Percentiles rank a stretch among this genome's conserved stretches.
Conservation (phyloP, 2,329 filamentous ascomycete genomes). For the Xylaria digitata region DNA sequence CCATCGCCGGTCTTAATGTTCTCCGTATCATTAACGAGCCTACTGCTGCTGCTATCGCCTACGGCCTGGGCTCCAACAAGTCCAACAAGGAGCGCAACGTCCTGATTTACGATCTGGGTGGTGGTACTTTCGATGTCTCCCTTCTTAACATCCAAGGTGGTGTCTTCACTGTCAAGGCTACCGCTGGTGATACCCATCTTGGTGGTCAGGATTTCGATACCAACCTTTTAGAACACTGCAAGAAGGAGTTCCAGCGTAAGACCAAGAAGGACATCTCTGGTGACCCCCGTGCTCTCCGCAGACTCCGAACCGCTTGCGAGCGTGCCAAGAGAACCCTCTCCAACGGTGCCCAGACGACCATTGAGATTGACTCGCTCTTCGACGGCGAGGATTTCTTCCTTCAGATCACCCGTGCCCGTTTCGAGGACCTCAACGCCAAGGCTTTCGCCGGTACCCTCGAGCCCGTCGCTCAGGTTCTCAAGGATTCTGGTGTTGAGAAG, state of each 20-base stretch:
- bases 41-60: conserved; percentile 96
- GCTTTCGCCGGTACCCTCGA: conserved; percentile 93
- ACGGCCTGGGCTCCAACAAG: conserved; percentile 95
- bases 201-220: conserved; percentile 98
- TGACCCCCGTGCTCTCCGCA: conserved; percentile 93
- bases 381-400: conserved; percentile 98
- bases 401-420: conserved; percentile 97
- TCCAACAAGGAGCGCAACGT: conserved; percentile 98
- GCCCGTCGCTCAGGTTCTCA: conserved; percentile 95
- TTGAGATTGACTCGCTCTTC: conserved; percentile 98
- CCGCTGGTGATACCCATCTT: conserved; percentile 95
- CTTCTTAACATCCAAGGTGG: conserved; percentile 98
- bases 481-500: conserved; percentile 92
- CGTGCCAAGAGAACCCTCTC: conserved; percentile 99
- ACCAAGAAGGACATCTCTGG: conserved; percentile 66
- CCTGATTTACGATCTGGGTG: conserved; percentile 99
- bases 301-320: conserved; percentile 97
- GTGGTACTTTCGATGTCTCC: conserved; percentile 99
- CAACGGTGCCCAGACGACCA: conserved; percentile 95
- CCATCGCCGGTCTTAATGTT: conserved; percentile 96
- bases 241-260: conserved; percentile 90
- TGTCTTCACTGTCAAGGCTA: conserved; percentile 99
- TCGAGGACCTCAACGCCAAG: conserved; percentile 98
- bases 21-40: conserved; percentile 99
- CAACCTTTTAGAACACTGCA: conserved; percentile 95